phyloP scores from a whole-genome alignment of 345 rosid species.

The Camelina laxa region DNA sequence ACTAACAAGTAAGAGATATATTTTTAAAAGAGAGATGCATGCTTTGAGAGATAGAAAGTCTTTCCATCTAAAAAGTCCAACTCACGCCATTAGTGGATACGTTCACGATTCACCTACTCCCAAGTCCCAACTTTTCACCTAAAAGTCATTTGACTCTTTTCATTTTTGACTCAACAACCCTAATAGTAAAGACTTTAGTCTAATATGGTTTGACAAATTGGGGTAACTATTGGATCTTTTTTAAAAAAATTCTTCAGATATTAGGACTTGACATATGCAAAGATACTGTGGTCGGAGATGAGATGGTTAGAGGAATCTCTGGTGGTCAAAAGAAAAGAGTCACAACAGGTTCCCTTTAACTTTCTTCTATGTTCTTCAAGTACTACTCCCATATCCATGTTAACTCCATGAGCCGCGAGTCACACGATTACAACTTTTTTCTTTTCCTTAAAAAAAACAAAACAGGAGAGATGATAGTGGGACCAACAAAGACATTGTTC shows the following conservation, averaged over 20 bases:
- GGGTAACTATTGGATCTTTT: not conserved
- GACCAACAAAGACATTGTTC: conserved; percentile 84
- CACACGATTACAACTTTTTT: not conserved
- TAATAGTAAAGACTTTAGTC: conserved; percentile 20
- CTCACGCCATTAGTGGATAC: conserved; percentile 27
- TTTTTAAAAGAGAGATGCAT: not conserved
- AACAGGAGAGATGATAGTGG: conserved; percentile 95
- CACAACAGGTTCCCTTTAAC: conserved; percentile 67
- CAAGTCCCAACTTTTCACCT: conserved; percentile 17
- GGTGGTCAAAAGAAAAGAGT: conserved; percentile 93
- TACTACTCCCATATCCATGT: not conserved
- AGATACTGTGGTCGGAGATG: conserved; percentile 81
- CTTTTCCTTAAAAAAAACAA: not conserved
- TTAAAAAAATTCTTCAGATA: conserved; percentile 52
- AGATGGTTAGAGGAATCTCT: conserved; percentile 83
- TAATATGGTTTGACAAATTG: conserved; percentile 3
- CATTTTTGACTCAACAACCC: conserved; percentile 9
- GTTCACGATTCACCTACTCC: conserved; percentile 9
- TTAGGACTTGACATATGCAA: conserved; percentile 87
- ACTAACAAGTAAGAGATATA: conserved; percentile 1
- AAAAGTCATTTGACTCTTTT: conserved; percentile 12
- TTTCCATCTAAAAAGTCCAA: not conserved
- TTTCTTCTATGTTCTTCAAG: not conserved
- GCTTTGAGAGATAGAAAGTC: not conserved
- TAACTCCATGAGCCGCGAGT: conserved; percentile 10